Conservation (phyloP, 768 basidiomycete genomes). For the Mycena alexandri region DNA sequence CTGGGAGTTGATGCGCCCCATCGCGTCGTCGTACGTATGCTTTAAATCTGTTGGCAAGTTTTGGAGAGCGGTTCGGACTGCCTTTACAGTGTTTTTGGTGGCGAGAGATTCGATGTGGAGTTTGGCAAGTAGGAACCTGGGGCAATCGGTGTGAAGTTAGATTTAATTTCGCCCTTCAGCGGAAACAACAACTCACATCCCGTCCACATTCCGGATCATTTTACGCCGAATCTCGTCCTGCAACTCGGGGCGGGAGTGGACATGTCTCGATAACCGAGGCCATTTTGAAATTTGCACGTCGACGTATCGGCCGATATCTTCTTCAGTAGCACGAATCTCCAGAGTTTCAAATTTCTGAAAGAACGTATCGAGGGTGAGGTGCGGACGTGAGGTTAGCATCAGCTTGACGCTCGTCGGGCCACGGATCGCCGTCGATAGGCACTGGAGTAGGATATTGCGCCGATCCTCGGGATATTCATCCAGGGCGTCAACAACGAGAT, state of each 20-base stretch:
- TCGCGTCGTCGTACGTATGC: conserved; percentile 9
- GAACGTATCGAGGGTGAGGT: conserved; percentile 4
- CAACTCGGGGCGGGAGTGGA: conserved; percentile 10
- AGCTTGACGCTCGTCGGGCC: conserved; percentile 4
- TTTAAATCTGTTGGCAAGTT: conserved; percentile 6
- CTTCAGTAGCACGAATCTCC: conserved; percentile 10
- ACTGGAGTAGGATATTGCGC: background rate
- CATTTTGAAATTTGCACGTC: conserved; percentile 1
- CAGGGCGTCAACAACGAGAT: conserved; percentile 19
- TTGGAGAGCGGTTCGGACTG: background rate
- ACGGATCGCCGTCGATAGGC: background rate
- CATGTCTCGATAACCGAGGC: conserved; percentile 3
- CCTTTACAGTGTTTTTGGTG: conserved; percentile 5
- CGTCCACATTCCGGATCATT: conserved; percentile 5
- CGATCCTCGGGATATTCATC: conserved; percentile 22
- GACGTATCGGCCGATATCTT: background rate
- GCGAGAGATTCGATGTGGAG: conserved; percentile 13
- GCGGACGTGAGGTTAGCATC: conserved; percentile 21
- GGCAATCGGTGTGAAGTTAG: too few species aligned
- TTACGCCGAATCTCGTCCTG: background rate
- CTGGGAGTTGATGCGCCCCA: conserved; percentile 7
- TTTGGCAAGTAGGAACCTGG: conserved; percentile 27
- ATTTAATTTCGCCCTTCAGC: too few species aligned
- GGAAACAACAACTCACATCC: background rate
- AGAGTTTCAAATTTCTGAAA: background rate